Evolutionary conservation across 1,139 yeast genomes (phyloP).

Genomic region (Hansenula lynferdii): DNA sequence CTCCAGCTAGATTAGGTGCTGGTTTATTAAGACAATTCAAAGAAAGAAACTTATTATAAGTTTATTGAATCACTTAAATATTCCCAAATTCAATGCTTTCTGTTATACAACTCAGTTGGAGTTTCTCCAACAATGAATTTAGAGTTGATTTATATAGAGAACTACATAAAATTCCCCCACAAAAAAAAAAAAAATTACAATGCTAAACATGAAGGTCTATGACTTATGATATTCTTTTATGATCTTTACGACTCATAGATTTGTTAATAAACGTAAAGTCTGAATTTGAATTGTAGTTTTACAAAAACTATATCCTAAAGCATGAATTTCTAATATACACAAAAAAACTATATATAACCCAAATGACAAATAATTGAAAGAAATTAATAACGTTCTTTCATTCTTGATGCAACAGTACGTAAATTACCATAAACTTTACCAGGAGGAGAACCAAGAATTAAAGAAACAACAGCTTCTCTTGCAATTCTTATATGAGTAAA

Average conservation of each 20-base stretch:
- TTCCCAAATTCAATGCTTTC: no score
- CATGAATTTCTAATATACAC: no score
- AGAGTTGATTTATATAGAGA: background rate
- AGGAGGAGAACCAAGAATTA: constrained; percentile 97
- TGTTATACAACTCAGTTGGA: no score
- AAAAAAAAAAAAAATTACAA: no score
- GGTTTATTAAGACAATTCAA: constrained; percentile 82
- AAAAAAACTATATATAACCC: background rate
- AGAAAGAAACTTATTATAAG: constrained; percentile 17
- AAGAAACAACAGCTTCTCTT: constrained; percentile 89
- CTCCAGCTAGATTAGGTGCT: constrained; percentile 97
- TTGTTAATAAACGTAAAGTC: no score
- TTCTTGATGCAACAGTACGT: constrained; percentile 93
- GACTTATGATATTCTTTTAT: no score
- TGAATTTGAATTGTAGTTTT: no score
- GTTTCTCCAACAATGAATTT: background rate
- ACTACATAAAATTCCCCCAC: no score
- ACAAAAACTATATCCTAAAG: no score
- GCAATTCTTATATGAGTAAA: constrained; percentile 97
- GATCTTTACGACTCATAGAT: no score
- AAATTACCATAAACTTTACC: constrained; percentile 97
- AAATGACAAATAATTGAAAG: background rate
- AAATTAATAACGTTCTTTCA: constrained; percentile 85
- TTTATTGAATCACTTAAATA: no score
- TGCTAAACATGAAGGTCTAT: constrained; percentile 2